Percentiles rank a stretch among this genome's conserved stretches.
Evolutionary conservation across 768 basidiomycete genomes (phyloP).

Genomic region (Lactarius deliciosus): DNA sequence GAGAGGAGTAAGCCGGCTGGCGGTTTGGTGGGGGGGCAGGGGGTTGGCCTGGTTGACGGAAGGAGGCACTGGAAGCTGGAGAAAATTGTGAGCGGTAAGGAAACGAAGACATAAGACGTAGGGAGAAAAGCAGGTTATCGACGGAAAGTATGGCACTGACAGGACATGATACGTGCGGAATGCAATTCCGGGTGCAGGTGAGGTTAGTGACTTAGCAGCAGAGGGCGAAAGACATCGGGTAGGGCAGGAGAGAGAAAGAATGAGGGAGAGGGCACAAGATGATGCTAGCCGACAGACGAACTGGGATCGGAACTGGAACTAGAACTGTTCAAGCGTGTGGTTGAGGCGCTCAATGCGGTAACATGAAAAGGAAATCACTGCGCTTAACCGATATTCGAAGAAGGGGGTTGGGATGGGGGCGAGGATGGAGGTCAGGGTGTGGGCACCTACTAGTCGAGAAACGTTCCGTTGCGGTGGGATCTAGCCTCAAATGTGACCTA

Average conservation of each 20-base stretch:
- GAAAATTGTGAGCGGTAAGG: slow-evolving; percentile 26
- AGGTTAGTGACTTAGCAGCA: slow-evolving; percentile 13
- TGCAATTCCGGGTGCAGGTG: slow-evolving; percentile 10
- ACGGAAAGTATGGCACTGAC: slow-evolving; percentile 28
- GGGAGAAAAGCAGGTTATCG: slow-evolving; percentile 19
- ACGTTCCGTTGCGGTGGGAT: slow-evolving; percentile 5
- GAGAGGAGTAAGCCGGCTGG: slow-evolving; percentile 30
- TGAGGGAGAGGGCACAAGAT: slow-evolving; percentile 8
- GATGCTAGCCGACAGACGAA: slow-evolving; percentile 5
- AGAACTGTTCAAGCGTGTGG: slow-evolving; percentile 17
- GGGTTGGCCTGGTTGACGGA: slow-evolving; percentile 20
- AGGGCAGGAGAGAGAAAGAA: slow-evolving; percentile 6
- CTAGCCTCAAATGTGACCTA: neutral
- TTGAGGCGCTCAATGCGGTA: slow-evolving; percentile 22
- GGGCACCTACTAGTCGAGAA: slow-evolving; percentile 14
- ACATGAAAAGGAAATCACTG: slow-evolving; percentile 27
- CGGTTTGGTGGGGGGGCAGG: slow-evolving; percentile 25
- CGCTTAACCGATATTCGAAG: slow-evolving; percentile 23
- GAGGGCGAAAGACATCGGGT: slow-evolving; percentile 24
- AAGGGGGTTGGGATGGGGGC: neutral
- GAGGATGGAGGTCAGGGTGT: neutral
- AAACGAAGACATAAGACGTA: slow-evolving; percentile 20
- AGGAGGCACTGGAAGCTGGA: slow-evolving; percentile 26
- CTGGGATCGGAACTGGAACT: slow-evolving; percentile 4
- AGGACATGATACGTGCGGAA: slow-evolving; percentile 30